Base-by-base conservation (phyloP, 2,329 filamentous ascomycete species). In the Penicillium oxalicum region DNA sequence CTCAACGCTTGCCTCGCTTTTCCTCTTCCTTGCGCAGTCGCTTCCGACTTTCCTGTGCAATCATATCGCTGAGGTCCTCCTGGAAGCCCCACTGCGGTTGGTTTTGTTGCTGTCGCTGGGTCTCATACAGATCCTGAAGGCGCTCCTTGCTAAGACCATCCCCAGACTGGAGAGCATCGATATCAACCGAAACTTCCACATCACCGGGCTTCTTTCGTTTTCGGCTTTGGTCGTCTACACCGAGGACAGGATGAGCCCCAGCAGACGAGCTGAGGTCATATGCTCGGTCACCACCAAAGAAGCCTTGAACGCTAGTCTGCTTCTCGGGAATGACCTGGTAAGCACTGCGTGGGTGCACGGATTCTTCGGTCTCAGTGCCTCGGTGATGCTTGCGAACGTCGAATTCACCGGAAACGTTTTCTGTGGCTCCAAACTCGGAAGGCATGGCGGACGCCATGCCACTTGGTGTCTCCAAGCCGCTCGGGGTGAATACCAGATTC, bases 171-270 rank as follows among this genome's bases (percentile, higher is more conserved):
- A 98, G 70, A 34, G 86, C 79, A 64, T 97, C 91, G 4, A 88
- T 82, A 61, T 97, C 90, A 54, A 98, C 82, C 25, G 90, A 88
- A 27, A 97, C 86, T 59, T 98, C 93, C 25, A 98, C 81, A 66
- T 98, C 93, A 36, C 91, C 93, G 4, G 87, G 91, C 79, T 96
- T 95, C 82, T 97, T 98, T 62, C 89, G 81, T 74, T 94, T 93
- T 61, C 88, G 75, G 46, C 68, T 77, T 48, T 90, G 82, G 50
- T 90, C 87, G 25, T 94, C 88, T 54, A 82, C 79, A 9, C 91
- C 93, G 4, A 98, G 80, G 2, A 94, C 80, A 0, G 87, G 86
- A 52, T 88, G 69, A 51, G 77, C 74, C 24, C 75, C 71, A 52
- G 78, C 74, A 29, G 74, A 75, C 55, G 74, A 82, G 53, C 78